phyloP scores from a whole-genome alignment of 2,329 filamentous ascomycete species.

The Trichophyton benhamiae region DNA sequence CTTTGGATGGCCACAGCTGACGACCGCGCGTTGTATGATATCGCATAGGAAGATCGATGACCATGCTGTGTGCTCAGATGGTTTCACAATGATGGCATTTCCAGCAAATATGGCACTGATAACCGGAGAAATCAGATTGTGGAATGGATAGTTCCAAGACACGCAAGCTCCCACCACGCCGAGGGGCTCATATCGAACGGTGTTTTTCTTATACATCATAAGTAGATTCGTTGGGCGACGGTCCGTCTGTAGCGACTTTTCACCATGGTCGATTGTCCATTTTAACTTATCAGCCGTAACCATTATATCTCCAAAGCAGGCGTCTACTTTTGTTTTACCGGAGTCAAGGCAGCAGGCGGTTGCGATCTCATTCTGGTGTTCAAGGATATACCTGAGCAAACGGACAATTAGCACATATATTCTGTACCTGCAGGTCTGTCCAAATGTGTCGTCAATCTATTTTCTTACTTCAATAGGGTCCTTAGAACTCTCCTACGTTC shows the following conservation, averaged over 20 bases:
- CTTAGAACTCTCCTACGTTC: conserved; percentile 68
- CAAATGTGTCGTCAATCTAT: conserved; percentile 1
- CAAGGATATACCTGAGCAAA: conserved; percentile 53
- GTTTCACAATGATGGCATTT: conserved; percentile 86
- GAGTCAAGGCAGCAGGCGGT: conserved; percentile 78
- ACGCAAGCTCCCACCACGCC: conserved; percentile 88
- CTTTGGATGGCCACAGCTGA: conserved; percentile 69
- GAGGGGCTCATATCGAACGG: conserved; percentile 78
- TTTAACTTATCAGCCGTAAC: conserved; percentile 87
- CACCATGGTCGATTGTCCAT: conserved; percentile 87
- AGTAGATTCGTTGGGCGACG: conserved; percentile 74
- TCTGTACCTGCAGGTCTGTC: neutral
- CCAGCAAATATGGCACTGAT: conserved; percentile 85
- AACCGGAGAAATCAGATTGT: conserved; percentile 84
- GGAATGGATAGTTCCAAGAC: conserved; percentile 95
- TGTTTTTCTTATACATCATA: conserved; percentile 91
- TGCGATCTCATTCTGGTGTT: conserved; percentile 80
- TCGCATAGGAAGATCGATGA: conserved; percentile 69
- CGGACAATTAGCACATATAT: neutral
- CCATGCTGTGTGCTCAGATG: conserved; percentile 93
- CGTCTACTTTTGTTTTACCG: conserved; percentile 93
- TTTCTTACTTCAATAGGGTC: conserved; percentile 54
- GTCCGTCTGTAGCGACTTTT: conserved; percentile 61
- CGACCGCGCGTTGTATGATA: conserved; percentile 66
- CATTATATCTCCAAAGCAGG: conserved; percentile 83